Conservation (phyloP, 2,329 filamentous ascomycete species). For the Dactylellina parvicollis region DNA sequence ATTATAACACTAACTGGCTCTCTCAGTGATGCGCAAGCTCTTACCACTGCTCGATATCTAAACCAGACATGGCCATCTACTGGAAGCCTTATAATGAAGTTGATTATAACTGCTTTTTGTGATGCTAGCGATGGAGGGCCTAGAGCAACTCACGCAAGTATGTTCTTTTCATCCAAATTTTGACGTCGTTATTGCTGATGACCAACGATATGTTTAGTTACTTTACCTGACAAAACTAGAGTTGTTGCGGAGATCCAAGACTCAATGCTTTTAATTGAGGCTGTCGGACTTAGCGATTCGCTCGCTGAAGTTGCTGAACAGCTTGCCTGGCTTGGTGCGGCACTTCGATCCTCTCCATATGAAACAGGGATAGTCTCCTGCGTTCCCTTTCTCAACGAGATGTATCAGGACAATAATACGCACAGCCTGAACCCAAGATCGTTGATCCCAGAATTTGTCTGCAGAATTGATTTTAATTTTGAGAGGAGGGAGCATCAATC, state of each 20-base stretch:
- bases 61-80: constrained; percentile 55
- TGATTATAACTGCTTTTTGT: constrained; percentile 14
- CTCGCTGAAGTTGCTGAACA: constrained; percentile 61
- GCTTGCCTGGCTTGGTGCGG: constrained; percentile 60
- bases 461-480: constrained; percentile 28
- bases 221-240: not conserved
- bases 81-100: constrained; percentile 8
- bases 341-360: constrained; percentile 58
- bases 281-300: constrained; percentile 23
- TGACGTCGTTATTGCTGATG: not conserved
- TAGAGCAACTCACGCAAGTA: too few species aligned
- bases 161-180: not conserved
- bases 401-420: not conserved
- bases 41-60: constrained; percentile 56
- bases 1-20: constrained; percentile 57
- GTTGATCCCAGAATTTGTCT: not conserved
- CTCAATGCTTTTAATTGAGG: constrained; percentile 21
- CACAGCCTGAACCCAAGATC: not conserved
- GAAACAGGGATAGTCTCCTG: constrained; percentile 48
- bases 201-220: not conserved
- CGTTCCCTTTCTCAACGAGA: constrained; percentile 26
- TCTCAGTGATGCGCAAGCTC: constrained; percentile 55
- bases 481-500: not conserved
- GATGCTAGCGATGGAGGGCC: not conserved
- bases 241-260: not conserved